These are phyloP conservation scores for Aspergillus affinis DNA, from an alignment of 495 filamentous ascomycete species.

Conservation along the genomic window DNA sequence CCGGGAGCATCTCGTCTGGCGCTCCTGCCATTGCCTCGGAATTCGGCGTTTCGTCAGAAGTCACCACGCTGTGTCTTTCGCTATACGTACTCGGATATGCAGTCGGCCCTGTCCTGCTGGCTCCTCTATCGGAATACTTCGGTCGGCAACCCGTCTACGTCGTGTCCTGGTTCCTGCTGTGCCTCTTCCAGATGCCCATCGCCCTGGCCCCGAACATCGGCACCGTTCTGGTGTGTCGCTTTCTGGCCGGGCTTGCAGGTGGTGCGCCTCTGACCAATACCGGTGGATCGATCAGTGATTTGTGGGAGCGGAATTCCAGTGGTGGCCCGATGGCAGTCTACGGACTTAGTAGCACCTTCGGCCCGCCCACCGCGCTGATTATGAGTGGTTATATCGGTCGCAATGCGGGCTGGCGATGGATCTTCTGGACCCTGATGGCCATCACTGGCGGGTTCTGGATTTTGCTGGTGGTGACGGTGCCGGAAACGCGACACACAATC, in stretches of 20 bases:
- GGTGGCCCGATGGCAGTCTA: slow-evolving; percentile 59
- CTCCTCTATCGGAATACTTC: slow-evolving; percentile 64
- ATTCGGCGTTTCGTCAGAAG: slow-evolving; percentile 41
- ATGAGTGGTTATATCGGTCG: slow-evolving; percentile 44
- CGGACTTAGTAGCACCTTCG: slow-evolving; percentile 46
- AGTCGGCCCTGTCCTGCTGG: slow-evolving; percentile 57
- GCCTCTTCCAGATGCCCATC: slow-evolving; percentile 59
- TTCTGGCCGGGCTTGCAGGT: slow-evolving; percentile 55
- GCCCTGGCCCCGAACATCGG: slow-evolving; percentile 54
- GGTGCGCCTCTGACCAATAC: slow-evolving; percentile 52
- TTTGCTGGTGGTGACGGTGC: slow-evolving; percentile 36
- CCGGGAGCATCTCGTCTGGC: slow-evolving; percentile 44
- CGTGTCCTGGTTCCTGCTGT: slow-evolving; percentile 58
- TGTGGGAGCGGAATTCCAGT: slow-evolving; percentile 49
- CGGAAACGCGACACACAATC: slow-evolving; percentile 46
- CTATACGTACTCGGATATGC: slow-evolving; percentile 55
- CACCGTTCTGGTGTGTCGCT: slow-evolving; percentile 57
- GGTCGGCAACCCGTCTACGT: slow-evolving; percentile 57
- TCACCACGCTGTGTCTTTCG: slow-evolving; percentile 50
- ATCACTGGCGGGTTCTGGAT: slow-evolving; percentile 46
- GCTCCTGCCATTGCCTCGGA: slow-evolving; percentile 36
- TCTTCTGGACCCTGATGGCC: slow-evolving; percentile 50
- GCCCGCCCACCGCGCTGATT: slow-evolving; percentile 42
- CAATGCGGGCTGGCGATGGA: slow-evolving; percentile 35
- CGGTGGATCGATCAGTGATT: slow-evolving; percentile 39